Percentiles rank a stretch among this genome's conserved stretches.
Conservation (phyloP, 2,329 filamentous ascomycete species). For the Pyrenochaeta sp. region DNA sequence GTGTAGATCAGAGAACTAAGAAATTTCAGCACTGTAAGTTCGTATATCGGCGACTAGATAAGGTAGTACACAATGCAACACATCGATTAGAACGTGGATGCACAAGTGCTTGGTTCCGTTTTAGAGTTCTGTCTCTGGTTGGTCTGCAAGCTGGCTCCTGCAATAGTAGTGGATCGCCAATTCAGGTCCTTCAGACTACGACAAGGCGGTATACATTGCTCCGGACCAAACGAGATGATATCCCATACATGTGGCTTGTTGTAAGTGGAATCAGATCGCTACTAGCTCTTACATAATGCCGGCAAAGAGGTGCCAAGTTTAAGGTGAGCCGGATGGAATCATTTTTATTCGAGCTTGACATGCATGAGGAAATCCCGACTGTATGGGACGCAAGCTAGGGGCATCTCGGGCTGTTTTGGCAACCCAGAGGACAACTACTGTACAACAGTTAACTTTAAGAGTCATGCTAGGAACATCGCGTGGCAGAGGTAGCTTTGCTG, state of each 20-base stretch:
- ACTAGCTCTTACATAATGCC: background rate
- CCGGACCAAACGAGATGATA: background rate
- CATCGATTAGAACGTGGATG: background rate
- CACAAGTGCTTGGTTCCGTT: background rate
- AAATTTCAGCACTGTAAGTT: background rate
- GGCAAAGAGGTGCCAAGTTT: conserved; percentile 1
- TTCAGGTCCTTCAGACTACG: background rate
- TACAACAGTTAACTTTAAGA: background rate
- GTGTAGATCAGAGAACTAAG: background rate
- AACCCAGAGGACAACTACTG: background rate
- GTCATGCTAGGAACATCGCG: conserved; percentile 12
- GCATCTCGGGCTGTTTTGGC: background rate
- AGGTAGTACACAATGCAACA: background rate
- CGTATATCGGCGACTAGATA: background rate
- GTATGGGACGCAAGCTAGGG: background rate
- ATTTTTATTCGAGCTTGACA: conserved; percentile 8
- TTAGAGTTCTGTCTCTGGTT: background rate
- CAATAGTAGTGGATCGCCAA: background rate
- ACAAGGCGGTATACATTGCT: background rate
- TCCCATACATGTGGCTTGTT: background rate
- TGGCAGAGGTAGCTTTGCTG: conserved; percentile 20
- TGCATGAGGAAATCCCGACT: conserved; percentile 1
- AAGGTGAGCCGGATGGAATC: background rate
- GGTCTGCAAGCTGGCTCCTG: background rate
- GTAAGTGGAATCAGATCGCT: background rate